Evolutionary conservation across 345 rosid species (phyloP).

Genomic region (Garcia nutans): DNA sequence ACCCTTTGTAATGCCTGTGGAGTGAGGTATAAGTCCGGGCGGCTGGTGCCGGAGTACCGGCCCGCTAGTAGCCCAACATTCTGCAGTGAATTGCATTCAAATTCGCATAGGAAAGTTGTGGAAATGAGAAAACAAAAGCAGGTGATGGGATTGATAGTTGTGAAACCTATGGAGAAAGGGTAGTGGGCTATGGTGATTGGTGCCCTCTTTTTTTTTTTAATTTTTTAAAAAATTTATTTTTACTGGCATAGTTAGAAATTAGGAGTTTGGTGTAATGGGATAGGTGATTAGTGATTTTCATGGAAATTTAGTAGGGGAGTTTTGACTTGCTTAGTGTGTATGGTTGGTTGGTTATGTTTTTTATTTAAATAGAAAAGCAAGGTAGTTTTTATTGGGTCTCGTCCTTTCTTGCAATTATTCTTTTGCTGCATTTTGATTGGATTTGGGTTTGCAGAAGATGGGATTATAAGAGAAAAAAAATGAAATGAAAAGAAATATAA

Average conservation of each 20-base stretch:
- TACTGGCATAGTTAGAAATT: conserved; percentile 38
- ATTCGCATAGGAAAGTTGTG: conserved; percentile 74
- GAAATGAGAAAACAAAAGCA: conserved; percentile 73
- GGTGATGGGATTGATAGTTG: conserved; percentile 25
- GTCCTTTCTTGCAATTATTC: conserved; percentile 18
- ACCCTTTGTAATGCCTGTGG: conserved; percentile 91
- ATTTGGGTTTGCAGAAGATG: background rate
- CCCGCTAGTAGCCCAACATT: conserved; percentile 80
- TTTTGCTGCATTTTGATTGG: conserved; percentile 16
- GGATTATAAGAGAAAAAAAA: background rate
- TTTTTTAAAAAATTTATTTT: background rate
- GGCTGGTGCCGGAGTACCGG: conserved; percentile 80
- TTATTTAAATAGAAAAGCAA: conserved; percentile 13
- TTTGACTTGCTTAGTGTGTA: conserved; percentile 36
- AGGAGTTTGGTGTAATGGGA: conserved; percentile 30
- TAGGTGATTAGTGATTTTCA: conserved; percentile 21
- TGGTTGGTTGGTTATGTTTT: conserved; percentile 20
- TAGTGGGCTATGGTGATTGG: conserved; percentile 9
- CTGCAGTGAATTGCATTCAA: conserved; percentile 59
- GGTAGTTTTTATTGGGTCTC: conserved; percentile 13
- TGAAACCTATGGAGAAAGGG: conserved; percentile 49
- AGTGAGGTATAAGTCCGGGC: conserved; percentile 79
- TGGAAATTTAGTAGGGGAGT: conserved; percentile 30
- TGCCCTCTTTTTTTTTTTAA: background rate
- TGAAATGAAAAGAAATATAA: background rate